Base-by-base conservation (phyloP, 768 basidiomycete genomes). In the Russula ochroleuca region DNA sequence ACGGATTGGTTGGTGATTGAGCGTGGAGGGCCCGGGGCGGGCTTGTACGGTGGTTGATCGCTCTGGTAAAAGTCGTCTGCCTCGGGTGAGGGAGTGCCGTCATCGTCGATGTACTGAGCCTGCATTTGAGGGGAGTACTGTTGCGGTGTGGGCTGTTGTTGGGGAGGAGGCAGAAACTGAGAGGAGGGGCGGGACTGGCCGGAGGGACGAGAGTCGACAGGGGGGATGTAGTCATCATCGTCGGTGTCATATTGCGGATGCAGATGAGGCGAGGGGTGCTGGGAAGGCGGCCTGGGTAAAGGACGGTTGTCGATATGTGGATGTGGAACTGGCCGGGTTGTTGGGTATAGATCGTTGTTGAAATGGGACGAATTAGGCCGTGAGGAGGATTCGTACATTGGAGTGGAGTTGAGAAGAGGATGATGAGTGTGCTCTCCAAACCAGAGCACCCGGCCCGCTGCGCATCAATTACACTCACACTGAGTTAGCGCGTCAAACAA, bases 1-100 rank as follows among this genome's bases (percentile, higher is more conserved):
- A 85, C 72, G 21, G 86, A 86, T 64, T 83, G 83, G 9, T 81
- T 76, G 8, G 80, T 75, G 49, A 78, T 72, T 5, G 82, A 82
- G n/a, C 57, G 70, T 7, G 70, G 54, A 49, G 67, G 65, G 13
- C 62, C 61, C 3, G 57, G 19, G 2, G 33, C 57, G 1, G 57
- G 33, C 17, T 23, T 50, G 40, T 59, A 68, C n/a, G 5, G 43
- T 19, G 43, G 38, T 5, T 64, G 59, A 17, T 61, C 63, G 35
- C 37, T 68, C 65, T 67, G 67, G 62, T 58, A 68, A 57, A 68
- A 68, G 43, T 68, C 67, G 41, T 68, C 67, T 3, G 57, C 51
- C 43, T 67, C 66, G 21, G 65, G 67, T 28, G 67, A 63, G 4
- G 57, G 57, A 5, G 67, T 56, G 14, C 40, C 61, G 5, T 67